A percentile compares a stretch with the other conserved stretches of the same genome.
Evolutionary conservation across 805 yeast genomes (phyloP).

Genomic region (Cyberlindnera subsufficiens): DNA sequence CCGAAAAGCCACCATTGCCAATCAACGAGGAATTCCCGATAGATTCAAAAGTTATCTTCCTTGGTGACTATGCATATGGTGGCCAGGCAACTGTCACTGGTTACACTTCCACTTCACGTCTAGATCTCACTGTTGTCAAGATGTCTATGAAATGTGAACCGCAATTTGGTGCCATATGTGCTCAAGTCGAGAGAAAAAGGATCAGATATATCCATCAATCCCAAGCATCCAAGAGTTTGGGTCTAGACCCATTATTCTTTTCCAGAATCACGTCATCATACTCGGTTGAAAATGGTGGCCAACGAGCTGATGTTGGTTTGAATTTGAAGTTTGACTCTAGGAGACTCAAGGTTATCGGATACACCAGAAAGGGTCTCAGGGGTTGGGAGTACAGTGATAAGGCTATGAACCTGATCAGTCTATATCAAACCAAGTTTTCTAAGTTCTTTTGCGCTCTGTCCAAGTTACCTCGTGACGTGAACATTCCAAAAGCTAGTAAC

Average conservation of each 20-base stretch:
- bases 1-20: constrained; percentile 69
- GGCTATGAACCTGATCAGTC: constrained; percentile 60
- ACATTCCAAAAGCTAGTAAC: constrained; percentile 30
- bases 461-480: constrained; percentile 24
- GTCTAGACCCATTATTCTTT: constrained; percentile 57
- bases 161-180: constrained; percentile 55
- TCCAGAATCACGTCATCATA: constrained; percentile 74
- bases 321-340: constrained; percentile 77
- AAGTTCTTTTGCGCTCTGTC: constrained; percentile 42
- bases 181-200: constrained; percentile 47
- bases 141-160: constrained; percentile 50
- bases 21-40: constrained; percentile 78
- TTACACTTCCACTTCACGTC: constrained; percentile 38
- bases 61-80: constrained; percentile 88
- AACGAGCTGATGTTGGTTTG: constrained; percentile 67
- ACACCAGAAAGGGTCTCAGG: constrained; percentile 55
- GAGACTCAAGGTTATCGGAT: constrained; percentile 83
- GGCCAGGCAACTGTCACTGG: constrained; percentile 66
- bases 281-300: constrained; percentile 50
- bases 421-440: constrained; percentile 59
- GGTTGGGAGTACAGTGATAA: constrained; percentile 83
- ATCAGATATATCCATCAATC: constrained; percentile 60
- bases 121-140: constrained; percentile 49
- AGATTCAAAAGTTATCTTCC: constrained; percentile 63
- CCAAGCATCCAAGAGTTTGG: constrained; percentile 54